Evolutionary conservation across 148 eudicot genomes (phyloP), one percentile per base, ranked within the genome.

Genomic region (Silene uniflora): DNA sequence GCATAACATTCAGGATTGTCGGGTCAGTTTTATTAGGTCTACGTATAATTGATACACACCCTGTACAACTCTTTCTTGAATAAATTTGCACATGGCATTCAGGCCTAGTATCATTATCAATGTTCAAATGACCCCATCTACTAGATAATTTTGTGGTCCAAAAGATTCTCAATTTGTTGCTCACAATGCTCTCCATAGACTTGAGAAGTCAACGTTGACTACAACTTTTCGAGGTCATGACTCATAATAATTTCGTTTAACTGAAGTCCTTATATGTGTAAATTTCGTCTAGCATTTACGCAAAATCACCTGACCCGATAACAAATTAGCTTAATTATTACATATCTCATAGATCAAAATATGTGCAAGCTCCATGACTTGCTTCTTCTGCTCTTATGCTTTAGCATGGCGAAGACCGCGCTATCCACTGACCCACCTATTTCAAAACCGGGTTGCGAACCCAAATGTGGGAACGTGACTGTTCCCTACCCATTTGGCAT

Each of bases 401-500:
- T 67, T 35, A 32, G 14, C 22, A 10, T 67, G 47, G 3, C 70
- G 5, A 39, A 35, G 21, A 5, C 52, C 52, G 17, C 70, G 18
- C 47, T 67, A 7, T 35, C 70, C 13, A 67, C 70, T 39, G 10
- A 16, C 14, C 52, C 2, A 10, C 52, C 52, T 44, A 35, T 35
- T 4, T 44, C 70, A 7, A 67, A 67, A 24, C 13, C 52, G 12
- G 70, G 49, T 17, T 67, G 70, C 35, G 0, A 35, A 44, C 18
- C 52, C 11, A 8, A 18, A 18, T 67, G 70, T 18, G 70, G 70
- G 47, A 67, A 67, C 52, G 6, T 67, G 52, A 67, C 49, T 3
- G 70, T 87, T 44, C 80, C 88, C 10, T 85, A 83, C 71, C 90
- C 90, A 7, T 87, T 87, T 35, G 88, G 88, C 62, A 54, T 87